Conservation (phyloP, 371 early-diverging fungal genomes). For the Dichotomocladium elegans region DNA sequence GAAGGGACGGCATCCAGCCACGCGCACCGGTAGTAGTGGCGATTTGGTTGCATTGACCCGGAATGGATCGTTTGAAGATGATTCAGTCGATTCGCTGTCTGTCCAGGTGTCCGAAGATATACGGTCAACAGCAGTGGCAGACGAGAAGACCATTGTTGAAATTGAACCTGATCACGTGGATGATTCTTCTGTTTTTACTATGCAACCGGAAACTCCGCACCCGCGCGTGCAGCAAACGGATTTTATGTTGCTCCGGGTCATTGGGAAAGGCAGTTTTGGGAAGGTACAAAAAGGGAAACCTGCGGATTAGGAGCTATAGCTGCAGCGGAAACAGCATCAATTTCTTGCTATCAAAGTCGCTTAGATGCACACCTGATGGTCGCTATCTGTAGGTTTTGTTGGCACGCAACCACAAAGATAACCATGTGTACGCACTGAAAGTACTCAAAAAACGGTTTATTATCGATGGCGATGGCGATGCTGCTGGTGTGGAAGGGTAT, state of each 20-base stretch:
- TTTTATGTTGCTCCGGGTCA: slow-evolving; percentile 88
- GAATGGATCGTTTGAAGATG: too few relatives aligned
- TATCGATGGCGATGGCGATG: slow-evolving; percentile 88
- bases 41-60: too few relatives aligned
- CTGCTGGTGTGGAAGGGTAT: slow-evolving; percentile 86
- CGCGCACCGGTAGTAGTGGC: too few relatives aligned
- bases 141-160: too few relatives aligned
- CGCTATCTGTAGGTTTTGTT: slow-evolving; percentile 83
- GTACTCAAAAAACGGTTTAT: slow-evolving; percentile 96
- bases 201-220: background rate
- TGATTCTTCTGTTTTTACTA: too few relatives aligned
- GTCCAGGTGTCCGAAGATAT: slow-evolving; percentile 9
- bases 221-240: slow-evolving; percentile 46
- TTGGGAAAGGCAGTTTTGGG: slow-evolving; percentile 98
- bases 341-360: background rate
- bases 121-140: too few relatives aligned
- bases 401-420: slow-evolving; percentile 79
- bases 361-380: slow-evolving; percentile 7
- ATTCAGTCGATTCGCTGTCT: slow-evolving; percentile 6
- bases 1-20: slow-evolving; percentile 25
- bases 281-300: slow-evolving; percentile 55
- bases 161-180: too few relatives aligned
- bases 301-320: too few relatives aligned
- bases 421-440: slow-evolving; percentile 92
- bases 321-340: too few relatives aligned